A percentile compares a stretch with the other conserved stretches of the same genome.
Conservation (phyloP, 108 stramenopile genomes). For the Chaetoceros muelleri region DNA sequence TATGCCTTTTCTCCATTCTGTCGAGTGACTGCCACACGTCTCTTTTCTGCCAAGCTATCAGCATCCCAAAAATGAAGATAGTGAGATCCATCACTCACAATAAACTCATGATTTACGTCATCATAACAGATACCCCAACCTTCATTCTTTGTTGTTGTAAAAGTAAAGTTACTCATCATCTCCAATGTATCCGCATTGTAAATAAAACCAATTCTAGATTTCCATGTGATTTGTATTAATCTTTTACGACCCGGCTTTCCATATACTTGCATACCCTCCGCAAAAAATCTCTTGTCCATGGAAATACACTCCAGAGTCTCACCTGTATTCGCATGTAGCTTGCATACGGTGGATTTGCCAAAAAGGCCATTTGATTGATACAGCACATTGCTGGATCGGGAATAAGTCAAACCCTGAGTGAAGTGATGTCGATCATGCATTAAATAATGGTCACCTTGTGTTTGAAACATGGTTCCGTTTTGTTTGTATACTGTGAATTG, state of each 20-base stretch:
- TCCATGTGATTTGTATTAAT: slow-evolving; percentile 70
- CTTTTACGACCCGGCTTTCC: slow-evolving; percentile 23
- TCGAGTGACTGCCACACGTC: slow-evolving; percentile 39
- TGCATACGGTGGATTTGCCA: slow-evolving; percentile 46
- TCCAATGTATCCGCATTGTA: slow-evolving; percentile 56
- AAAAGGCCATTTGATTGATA: slow-evolving; percentile 67
- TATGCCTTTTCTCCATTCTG: slow-evolving; percentile 29
- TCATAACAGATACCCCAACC: slow-evolving; percentile 86
- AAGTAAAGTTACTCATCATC: slow-evolving; percentile 28
- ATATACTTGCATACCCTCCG: slow-evolving; percentile 61
- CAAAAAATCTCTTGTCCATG: slow-evolving; percentile 47
- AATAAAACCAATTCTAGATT: slow-evolving; percentile 50
- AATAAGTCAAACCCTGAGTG: background rate
- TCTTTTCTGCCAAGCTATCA: slow-evolving; percentile 29
- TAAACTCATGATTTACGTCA: slow-evolving; percentile 38
- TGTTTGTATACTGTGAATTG: background rate
- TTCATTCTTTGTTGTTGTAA: slow-evolving; percentile 45
- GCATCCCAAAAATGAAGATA: slow-evolving; percentile 71
- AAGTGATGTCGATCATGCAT: background rate
- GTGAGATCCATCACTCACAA: slow-evolving; percentile 66
- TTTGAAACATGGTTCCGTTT: background rate
- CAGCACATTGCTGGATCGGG: slow-evolving; percentile 6
- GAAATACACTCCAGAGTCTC: slow-evolving; percentile 32
- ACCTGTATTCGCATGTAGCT: slow-evolving; percentile 51
- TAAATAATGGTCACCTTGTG: background rate